phyloP scores from a whole-genome alignment of 2,329 filamentous ascomycete species.

The Beauveria scarabaeidicola region DNA sequence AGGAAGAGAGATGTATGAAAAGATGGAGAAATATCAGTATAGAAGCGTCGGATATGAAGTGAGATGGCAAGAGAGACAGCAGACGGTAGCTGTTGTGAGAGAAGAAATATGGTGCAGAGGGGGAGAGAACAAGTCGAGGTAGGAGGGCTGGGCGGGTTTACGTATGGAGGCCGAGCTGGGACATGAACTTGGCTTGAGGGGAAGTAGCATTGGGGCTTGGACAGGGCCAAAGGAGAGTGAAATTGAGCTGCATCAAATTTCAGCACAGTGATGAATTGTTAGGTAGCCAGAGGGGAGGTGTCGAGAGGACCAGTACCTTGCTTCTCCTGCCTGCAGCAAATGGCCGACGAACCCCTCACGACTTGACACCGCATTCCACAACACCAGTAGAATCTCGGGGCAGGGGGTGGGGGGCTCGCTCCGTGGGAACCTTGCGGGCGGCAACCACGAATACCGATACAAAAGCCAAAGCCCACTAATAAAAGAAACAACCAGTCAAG shows the following conservation, averaged over 20 bases:
- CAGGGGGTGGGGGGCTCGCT: background rate
- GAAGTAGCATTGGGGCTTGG: constrained; percentile 5
- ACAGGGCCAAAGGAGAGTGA: background rate
- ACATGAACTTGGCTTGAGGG: background rate
- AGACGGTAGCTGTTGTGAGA: background rate
- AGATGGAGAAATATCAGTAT: background rate
- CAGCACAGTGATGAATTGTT: background rate
- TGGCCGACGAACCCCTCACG: background rate
- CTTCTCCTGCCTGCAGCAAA: background rate
- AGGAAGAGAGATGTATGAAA: background rate
- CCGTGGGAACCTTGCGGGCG: constrained; percentile 1
- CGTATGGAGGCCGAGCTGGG: constrained; percentile 1
- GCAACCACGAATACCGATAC: constrained; percentile 5
- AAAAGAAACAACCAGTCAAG: background rate
- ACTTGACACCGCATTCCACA: background rate
- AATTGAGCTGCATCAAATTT: background rate
- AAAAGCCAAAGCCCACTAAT: background rate
- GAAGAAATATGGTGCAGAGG: constrained; percentile 1
- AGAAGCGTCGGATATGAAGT: background rate
- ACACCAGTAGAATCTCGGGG: constrained; percentile 1
- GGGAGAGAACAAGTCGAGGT: background rate
- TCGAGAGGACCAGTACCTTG: background rate
- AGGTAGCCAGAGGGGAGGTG: background rate
- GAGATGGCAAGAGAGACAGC: background rate
- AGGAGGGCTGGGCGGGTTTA: constrained; percentile 9